Evolutionary conservation across 345 rosid genomes (phyloP), one percentile per base, ranked within the genome.

Genomic region (Lagerstroemia speciosa): DNA sequence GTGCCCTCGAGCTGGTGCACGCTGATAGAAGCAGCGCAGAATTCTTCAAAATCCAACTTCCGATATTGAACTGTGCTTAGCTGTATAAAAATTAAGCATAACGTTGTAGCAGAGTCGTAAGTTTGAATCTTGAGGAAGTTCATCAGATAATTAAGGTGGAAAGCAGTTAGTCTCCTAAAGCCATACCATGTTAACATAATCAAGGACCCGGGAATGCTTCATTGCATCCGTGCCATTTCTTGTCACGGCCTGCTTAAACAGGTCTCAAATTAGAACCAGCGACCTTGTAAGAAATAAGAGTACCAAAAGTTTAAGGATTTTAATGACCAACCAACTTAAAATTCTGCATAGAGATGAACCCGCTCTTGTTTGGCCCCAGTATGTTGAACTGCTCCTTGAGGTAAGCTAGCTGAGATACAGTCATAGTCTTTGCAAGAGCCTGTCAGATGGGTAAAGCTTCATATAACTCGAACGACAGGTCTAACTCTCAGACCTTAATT

Each of bases 1-100:
- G 84, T 82, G 71, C 85, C 96, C 83, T 92, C 98, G 65, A 92
- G 85, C 77, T 92, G 96, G 80, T 92, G 89, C 78, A 89, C 96
- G 63, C 96, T 92, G 65, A 85, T 67, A 61, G 98, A 76, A 69
- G 92, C 87, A 38, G 96, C 92, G 75, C 94, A 92, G 83, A 92
- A 92, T 82, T 92, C 98, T 82, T 86, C 92, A 68, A 92, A 92
- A 79, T 88, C 88, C 67, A 92, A 66, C 74, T 88, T 92, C 78
- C 89, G 82, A 71, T 85, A 86, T 68, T 84, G 91, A 70, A 92
- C 75, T 72, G 83, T 76, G 69, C 89, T 83, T 57, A 92, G 70
- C 98, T 92, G 91, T 74, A 74, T n/a, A 38, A 62, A 67, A 67
- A 68, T 55, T 78, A 41, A 41, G 46, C 2, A 14, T 41, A 41